Evolutionary conservation across 1,284 basidiomycete species (phyloP), one percentile per base, ranked within the genome.

Genomic region (Earliella scabrosa): DNA sequence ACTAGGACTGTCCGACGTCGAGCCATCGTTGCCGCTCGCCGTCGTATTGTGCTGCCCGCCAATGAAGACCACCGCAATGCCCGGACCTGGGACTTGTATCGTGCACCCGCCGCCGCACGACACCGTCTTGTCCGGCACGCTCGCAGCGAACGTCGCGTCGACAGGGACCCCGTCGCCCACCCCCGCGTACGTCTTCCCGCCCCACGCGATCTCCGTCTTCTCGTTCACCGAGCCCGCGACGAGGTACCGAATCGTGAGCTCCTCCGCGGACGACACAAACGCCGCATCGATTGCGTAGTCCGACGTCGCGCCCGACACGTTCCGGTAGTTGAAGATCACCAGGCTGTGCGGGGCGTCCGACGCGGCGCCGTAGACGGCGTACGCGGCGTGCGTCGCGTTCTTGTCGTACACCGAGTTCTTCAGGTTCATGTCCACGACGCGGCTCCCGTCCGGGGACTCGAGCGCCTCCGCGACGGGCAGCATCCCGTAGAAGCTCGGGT

Each of bases 241-340:
- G 23, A 83, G 71, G 61, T 75, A 79, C 50, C 79, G 79, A 18
- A 82, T 77, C 7, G 69, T 71, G 35, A 82, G 52, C 46, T 54
- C 36, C 46, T 45, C 11, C 50, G 50, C n/a, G 56, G 44, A 40
- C n/a, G 58, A 50, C 54, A 67, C 47, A 50, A 67, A 51, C 13
- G 64, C 63, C 10, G 66, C 57, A n/a, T 76, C 76, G 41, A 78
- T 64, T 2, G 60, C 66, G 57, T 76, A 77, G 21, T 72, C 71
- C 8, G 68, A 64, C 23, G 67, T 67, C 29, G 52, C 59, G 26
- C 66, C 66, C 2, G 72, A 70, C n/a, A 54, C 52, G 45, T 82
- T 79, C 45, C 73, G 74, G 63, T 77, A 88, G 69, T 89, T 90
- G 75, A 89, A 83, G 38, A 90, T 69, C 5, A 82, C 81, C 3